Evolutionary conservation across 1,284 basidiomycete genomes (phyloP).

Genomic region (Leccinum solheimii): DNA sequence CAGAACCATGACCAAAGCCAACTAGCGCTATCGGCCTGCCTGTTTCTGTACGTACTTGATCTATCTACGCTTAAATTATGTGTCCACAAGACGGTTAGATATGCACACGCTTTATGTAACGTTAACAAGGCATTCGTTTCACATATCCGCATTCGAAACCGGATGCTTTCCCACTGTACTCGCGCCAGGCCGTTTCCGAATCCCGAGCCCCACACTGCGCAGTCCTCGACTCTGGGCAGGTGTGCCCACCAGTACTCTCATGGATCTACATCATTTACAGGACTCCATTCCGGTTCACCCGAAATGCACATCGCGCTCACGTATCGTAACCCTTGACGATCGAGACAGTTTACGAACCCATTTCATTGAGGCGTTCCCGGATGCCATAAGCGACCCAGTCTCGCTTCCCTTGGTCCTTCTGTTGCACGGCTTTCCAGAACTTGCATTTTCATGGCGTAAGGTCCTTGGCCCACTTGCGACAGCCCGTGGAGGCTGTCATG

Average conservation of each 20-base stretch:
- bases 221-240: background rate
- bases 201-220: background rate
- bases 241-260: background rate
- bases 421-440: constrained; percentile 62
- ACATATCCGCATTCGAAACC: constrained; percentile 2
- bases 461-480: constrained; percentile 50
- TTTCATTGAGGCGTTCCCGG: constrained; percentile 49
- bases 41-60: constrained; percentile 18
- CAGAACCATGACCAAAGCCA: constrained; percentile 8
- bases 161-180: background rate
- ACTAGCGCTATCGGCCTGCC: background rate
- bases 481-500: constrained; percentile 44
- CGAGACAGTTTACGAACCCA: constrained; percentile 49
- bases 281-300: constrained; percentile 8
- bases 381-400: constrained; percentile 22
- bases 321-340: constrained; percentile 22
- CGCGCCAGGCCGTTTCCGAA: background rate
- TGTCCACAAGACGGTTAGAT: background rate
- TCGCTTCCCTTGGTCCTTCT: constrained; percentile 52
- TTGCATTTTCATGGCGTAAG: constrained; percentile 64
- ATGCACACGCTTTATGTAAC: background rate
- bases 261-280: constrained; percentile 19
- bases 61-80: background rate
- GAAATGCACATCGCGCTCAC: constrained; percentile 19
- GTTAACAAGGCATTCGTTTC: constrained; percentile 12